These are phyloP conservation scores for Ceratocystis albifundus DNA, from an alignment of 2,329 filamentous ascomycete species.

Conservation along the genomic window DNA sequence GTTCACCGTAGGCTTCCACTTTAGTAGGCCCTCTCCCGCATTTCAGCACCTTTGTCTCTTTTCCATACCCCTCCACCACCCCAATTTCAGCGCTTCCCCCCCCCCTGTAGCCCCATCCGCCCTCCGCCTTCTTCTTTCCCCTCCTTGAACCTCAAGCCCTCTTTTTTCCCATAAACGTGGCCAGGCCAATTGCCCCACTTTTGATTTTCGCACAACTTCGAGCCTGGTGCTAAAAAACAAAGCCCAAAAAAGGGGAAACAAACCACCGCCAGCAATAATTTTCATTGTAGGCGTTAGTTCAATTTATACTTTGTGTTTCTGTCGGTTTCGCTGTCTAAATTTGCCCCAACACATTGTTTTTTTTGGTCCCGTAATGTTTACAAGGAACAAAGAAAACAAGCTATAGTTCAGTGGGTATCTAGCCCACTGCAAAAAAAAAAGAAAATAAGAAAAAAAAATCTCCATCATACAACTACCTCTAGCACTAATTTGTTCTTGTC, in stretches of 20 bases:
- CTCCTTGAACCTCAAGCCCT: neutral
- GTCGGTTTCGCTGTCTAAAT: neutral
- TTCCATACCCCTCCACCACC: too few species aligned
- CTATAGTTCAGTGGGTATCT: too few species aligned
- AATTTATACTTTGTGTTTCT: neutral
- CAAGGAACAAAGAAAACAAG: neutral
- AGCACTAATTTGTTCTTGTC: neutral
- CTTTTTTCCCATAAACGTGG: constrained; percentile 4
- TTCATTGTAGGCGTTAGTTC: neutral
- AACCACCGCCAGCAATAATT: neutral
- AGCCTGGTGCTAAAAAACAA: neutral
- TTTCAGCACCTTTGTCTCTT: neutral
- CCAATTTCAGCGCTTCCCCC: constrained; percentile 4
- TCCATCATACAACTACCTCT: too few species aligned
- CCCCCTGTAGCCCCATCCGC: neutral
- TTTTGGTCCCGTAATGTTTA: neutral
- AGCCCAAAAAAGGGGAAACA: neutral
- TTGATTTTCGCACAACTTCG: constrained; percentile 6
- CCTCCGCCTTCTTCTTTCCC: neutral
- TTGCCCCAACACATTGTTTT: neutral
- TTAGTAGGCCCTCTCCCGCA: neutral
- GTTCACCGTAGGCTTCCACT: neutral
- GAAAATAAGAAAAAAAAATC: too few species aligned
- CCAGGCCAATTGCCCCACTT: constrained; percentile 4
- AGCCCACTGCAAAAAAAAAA: neutral